These are phyloP conservation scores for Mesembryanthemum crystallinum DNA, from an alignment of 148 eudicot species.

Conservation along the genomic window DNA sequence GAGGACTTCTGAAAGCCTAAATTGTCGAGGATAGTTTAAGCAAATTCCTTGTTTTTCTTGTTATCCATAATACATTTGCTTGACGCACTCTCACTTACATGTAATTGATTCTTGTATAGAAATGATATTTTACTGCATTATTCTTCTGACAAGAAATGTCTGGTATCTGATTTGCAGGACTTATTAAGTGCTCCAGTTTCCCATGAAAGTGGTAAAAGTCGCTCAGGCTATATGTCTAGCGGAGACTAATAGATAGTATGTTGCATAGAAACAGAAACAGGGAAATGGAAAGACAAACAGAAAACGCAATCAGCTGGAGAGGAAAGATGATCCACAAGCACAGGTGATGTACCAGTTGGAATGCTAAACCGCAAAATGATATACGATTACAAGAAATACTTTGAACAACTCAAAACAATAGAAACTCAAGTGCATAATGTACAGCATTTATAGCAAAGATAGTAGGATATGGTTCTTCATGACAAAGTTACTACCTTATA, in stretches of 20 bases:
- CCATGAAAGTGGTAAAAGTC: slow-evolving; percentile 15
- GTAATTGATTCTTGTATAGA: not conserved
- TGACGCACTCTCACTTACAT: not conserved
- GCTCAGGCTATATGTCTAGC: slow-evolving; percentile 5
- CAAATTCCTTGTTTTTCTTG: not conserved
- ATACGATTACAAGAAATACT: not conserved
- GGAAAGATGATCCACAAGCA: not conserved
- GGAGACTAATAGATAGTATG: not conserved
- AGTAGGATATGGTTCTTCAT: not conserved
- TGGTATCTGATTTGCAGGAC: slow-evolving; percentile 16
- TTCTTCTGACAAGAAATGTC: not conserved
- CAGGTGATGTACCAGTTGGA: slow-evolving; percentile 1
- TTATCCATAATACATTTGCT: not conserved
- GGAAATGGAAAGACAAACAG: not conserved
- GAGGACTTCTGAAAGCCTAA: too few relatives aligned
- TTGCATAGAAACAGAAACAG: not conserved
- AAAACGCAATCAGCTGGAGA: not conserved
- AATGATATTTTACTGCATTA: not conserved
- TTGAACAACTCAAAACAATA: not conserved
- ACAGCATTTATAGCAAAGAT: not conserved
- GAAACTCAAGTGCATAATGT: not conserved
- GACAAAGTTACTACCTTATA: not conserved
- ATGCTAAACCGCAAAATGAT: not conserved
- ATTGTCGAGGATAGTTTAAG: too few relatives aligned
- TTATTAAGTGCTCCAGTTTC: slow-evolving; percentile 28